Evolutionary conservation across 768 basidiomycete genomes (phyloP), one percentile per base, ranked within the genome.

Genomic region (Fomitopsis pulvina): DNA sequence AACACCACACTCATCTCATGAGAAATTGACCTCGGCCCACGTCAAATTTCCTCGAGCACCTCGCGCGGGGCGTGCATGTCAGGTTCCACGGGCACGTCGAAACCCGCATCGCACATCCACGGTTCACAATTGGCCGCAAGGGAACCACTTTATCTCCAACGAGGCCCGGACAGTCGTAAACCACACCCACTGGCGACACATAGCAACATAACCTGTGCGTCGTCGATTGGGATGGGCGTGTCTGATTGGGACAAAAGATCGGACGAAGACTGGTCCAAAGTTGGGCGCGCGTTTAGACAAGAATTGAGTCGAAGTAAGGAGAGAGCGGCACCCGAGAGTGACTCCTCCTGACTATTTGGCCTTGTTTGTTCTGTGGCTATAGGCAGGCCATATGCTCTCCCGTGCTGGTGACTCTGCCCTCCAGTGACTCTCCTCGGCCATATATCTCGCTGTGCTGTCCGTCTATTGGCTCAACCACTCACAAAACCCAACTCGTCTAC

Each of bases 401-500:
- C 41, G 18, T 11, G 4, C 34, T 16, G 34, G n/a, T n/a, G n/a
- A n/a, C n/a, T 21, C 42, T 24, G 14, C 22, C 11, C 20, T n/a
- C 21, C 30, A 30, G n/a, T 51, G 49, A 51, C 49, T 51, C 49
- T 51, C 11, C 41, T 39, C 21, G 56, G 55, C 52, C 51, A 54
- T 56, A 56, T 41, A 41, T 32, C 47, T 41, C 26, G 45, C 16
- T 34, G 38, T 30, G 47, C 22, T 22, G 9, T 21, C 47, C 22
- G 22, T 25, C 24, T 28, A 46, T 24, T 29, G 18, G 5, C 30
- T 16, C 45, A 27, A 39, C 30, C 34, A 42, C 14, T 18, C 20
- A 22, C 22, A 20, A 16, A 24, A 34, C 4, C 47, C 3, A 38
- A 9, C 30, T 25, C 6, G n/a, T 48, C 34, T 27, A 7, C 50